Evolutionary conservation across 2,329 filamentous ascomycete species (phyloP).

Genomic region (Phialemoniopsis sp.): DNA sequence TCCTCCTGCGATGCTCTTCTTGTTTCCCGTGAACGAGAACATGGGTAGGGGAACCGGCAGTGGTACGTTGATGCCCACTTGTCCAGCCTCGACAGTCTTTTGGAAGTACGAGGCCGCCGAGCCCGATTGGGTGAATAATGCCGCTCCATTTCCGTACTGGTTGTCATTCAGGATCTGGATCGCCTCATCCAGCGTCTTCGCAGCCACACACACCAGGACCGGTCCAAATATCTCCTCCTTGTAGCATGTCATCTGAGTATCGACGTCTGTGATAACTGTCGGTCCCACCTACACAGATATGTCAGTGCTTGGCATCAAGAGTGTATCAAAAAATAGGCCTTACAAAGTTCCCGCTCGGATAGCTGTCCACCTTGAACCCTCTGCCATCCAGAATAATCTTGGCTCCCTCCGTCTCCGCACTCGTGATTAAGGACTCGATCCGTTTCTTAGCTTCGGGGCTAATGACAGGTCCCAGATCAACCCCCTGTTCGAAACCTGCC

Average conservation of each 20-base stretch:
- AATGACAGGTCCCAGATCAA: constrained; percentile 83
- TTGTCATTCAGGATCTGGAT: constrained; percentile 80
- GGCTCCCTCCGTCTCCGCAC: constrained; percentile 75
- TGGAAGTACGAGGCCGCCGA: constrained; percentile 76
- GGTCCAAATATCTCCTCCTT: constrained; percentile 82
- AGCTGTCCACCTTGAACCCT: constrained; percentile 69
- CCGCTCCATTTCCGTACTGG: constrained; percentile 82
- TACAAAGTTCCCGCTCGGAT: constrained; percentile 85
- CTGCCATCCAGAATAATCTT: constrained; percentile 77
- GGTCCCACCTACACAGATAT: constrained; percentile 79
- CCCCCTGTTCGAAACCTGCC: constrained; percentile 75
- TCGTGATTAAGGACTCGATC: constrained; percentile 72
- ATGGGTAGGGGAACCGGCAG: constrained; percentile 70
- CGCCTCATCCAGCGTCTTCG: constrained; percentile 73
- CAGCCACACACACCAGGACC: constrained; percentile 76
- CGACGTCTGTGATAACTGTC: constrained; percentile 80
- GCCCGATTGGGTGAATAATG: constrained; percentile 78
- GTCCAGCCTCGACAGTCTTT: constrained; percentile 76
- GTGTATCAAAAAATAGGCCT: no score
- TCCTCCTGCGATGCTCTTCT: constrained; percentile 88
- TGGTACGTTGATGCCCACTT: constrained; percentile 82
- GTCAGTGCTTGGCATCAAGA: no score
- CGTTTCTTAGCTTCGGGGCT: constrained; percentile 73
- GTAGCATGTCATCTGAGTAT: constrained; percentile 78
- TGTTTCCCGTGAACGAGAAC: constrained; percentile 73